Base-by-base conservation (phyloP, 2,329 filamentous ascomycete species). In the Fusarium verticillioides region DNA sequence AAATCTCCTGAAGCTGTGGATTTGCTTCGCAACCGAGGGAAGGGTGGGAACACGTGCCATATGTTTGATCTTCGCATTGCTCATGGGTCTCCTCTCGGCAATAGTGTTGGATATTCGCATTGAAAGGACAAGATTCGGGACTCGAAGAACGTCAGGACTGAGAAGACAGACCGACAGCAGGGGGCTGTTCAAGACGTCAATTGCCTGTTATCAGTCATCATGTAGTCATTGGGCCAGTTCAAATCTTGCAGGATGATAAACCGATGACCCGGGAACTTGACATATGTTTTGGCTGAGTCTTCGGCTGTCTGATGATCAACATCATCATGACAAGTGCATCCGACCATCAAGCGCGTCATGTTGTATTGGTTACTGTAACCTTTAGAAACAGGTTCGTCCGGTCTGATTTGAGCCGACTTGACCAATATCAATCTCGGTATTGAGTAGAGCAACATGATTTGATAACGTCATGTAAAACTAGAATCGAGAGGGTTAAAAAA, bases 301-400 rank as follows among this genome's bases (percentile, higher is more conserved):
- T 59, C 53, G 59, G 43, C n/a, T 44, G 43, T 63, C 56, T 54
- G 43, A 36, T 44, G 70, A 73, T 73, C 70, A 54, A 18, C 70
- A 60, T 36, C 47, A 58, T 70, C 70, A 56, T 53, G 47, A 61
- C 52, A 46, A 34, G 40, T 34, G 53, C 39, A 32, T 40, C 37
- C 21, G 40, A 40, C 18, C 26, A 21, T 13, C 42, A 32, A 21
- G 37, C 23, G 60, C 28, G 54, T 49, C 53, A 59, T 60, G 57
- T 50, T n/a, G 57, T 37, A 52, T 40, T 42, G 37, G n/a, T 23
- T 30, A 18, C 34, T 60, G 34, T 40, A 23, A 30, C 32, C 32
- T 37, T 26, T n/a, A 42, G 21, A 36, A 53, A 60, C 58, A 60
- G 23, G 37, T 56, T 26, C 36, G 23, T 40, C 36, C 50, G 19